Conservation (phyloP, 2,329 filamentous ascomycete genomes). For the Capronia epimyces region DNA sequence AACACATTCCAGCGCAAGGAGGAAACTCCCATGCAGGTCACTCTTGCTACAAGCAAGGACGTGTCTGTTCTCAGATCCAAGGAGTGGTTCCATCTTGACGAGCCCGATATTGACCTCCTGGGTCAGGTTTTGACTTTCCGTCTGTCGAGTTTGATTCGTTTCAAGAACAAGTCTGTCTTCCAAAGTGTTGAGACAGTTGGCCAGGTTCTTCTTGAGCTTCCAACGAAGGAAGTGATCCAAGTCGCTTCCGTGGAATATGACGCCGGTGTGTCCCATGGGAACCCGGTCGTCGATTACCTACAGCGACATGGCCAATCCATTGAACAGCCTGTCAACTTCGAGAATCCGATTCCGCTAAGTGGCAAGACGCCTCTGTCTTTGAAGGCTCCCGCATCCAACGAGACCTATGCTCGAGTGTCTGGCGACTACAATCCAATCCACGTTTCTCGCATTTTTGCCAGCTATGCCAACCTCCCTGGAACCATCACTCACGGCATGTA, state of each 20-base stretch:
- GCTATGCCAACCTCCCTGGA: conserved; percentile 89
- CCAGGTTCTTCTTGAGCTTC: conserved; percentile 86
- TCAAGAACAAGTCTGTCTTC: conserved; percentile 91
- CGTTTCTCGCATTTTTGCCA: conserved; percentile 92
- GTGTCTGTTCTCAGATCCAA: conserved; percentile 91
- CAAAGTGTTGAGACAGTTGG: conserved; percentile 87
- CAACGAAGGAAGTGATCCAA: conserved; percentile 95
- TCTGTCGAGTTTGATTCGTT: conserved; percentile 81
- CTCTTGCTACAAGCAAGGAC: conserved; percentile 81
- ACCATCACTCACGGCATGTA: conserved; percentile 99
- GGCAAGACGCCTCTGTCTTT: conserved; percentile 84
- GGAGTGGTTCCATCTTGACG: conserved; percentile 90
- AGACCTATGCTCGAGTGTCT: conserved; percentile 95
- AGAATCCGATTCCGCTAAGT: conserved; percentile 92
- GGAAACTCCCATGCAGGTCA: conserved; percentile 90
- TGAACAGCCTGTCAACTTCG: conserved; percentile 93
- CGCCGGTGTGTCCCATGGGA: conserved; percentile 83
- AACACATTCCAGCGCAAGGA: conserved; percentile 98
- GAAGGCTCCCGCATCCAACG: conserved; percentile 90
- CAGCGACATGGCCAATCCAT: conserved; percentile 85
- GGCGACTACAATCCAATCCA: conserved; percentile 99
- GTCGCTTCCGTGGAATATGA: conserved; percentile 97
- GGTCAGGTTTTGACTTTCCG: conserved; percentile 95
- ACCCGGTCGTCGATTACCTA: conserved; percentile 94
- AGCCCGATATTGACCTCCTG: conserved; percentile 78